Conservation (phyloP, 1,139 yeast genomes). For the Zhuliangozyma parablackwelliae region DNA sequence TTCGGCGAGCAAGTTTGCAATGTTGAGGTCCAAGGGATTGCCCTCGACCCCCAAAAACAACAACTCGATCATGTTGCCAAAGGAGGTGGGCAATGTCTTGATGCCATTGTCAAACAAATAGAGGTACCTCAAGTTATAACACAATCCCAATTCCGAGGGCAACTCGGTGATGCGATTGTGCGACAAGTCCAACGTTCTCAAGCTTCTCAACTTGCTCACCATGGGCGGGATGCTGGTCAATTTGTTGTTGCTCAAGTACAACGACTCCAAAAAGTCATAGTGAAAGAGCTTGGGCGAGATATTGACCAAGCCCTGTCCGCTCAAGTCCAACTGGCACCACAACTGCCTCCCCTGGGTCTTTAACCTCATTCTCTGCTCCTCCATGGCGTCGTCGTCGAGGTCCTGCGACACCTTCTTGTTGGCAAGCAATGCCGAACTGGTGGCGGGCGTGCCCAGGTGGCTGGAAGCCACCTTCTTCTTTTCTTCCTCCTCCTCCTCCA, state of each 20-base stretch:
- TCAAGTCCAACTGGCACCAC: constrained; percentile 92
- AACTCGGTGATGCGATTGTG: constrained; percentile 66
- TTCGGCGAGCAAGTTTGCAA: constrained; percentile 66
- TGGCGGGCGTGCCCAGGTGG: constrained; percentile 23
- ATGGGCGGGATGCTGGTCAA: constrained; percentile 65
- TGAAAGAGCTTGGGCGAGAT: constrained; percentile 72
- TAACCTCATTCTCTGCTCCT: constrained; percentile 68
- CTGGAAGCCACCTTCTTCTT: constrained; percentile 4
- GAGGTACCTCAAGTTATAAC: constrained; percentile 75
- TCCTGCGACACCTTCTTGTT: constrained; percentile 56
- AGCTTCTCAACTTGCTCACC: constrained; percentile 63
- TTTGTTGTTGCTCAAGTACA: constrained; percentile 84
- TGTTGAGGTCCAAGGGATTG: constrained; percentile 68
- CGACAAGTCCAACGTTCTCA: constrained; percentile 83
- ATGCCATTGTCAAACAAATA: constrained; percentile 86
- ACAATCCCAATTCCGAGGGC: constrained; percentile 79
- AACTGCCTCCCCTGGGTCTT: constrained; percentile 71
- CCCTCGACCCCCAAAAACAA: constrained; percentile 92
- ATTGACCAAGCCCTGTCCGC: constrained; percentile 79
- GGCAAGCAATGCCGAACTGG: constrained; percentile 47
- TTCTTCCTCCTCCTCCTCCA: constrained; percentile 38
- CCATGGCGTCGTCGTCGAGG: constrained; percentile 69
- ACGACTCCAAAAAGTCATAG: constrained; percentile 79
- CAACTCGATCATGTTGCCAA: constrained; percentile 82
- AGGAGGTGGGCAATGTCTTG: constrained; percentile 69